Evolutionary conservation across 1,139 yeast species (phyloP).

Genomic region (Diutina siamensis): DNA sequence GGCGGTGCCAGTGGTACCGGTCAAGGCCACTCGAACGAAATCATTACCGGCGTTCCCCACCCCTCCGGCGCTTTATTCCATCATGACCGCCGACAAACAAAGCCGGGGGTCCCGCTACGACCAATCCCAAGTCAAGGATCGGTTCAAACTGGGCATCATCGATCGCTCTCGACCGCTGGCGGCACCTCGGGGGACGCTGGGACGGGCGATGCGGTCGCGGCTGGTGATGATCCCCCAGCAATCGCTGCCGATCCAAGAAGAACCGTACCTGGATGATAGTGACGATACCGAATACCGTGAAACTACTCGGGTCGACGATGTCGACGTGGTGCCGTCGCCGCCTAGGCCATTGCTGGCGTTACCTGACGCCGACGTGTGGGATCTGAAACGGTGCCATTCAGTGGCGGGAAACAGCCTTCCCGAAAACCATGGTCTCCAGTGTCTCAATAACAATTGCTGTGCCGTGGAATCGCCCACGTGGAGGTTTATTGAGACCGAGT

Average conservation of each 20-base stretch:
- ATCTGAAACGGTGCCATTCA: constrained; percentile 33
- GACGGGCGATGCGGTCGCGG: constrained; percentile 33
- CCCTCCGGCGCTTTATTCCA: constrained; percentile 28
- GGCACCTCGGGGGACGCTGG: constrained; percentile 8
- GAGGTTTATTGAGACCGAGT: constrained; percentile 33
- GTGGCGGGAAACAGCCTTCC: constrained; percentile 27
- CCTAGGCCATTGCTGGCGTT: constrained; percentile 23
- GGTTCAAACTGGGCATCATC: constrained; percentile 38
- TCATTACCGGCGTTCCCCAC: constrained; percentile 47
- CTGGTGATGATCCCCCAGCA: constrained; percentile 19
- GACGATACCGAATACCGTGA: constrained; percentile 11
- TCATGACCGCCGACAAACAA: constrained; percentile 31
- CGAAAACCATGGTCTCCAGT: constrained; percentile 27
- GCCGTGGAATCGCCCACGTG: constrained; percentile 32
- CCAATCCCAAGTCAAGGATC: constrained; percentile 31
- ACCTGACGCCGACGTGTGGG: constrained; percentile 36
- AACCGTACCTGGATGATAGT: constrained; percentile 9
- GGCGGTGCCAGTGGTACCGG: constrained; percentile 18
- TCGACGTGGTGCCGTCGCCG: constrained; percentile 6
- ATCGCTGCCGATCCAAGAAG: constrained; percentile 11
- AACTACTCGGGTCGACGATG: not conserved
- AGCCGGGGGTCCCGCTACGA: constrained; percentile 30
- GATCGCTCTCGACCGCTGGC: constrained; percentile 11
- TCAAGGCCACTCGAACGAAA: constrained; percentile 55
- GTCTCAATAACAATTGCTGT: constrained; percentile 34